Conservation (phyloP, 202 grass and related monocot species). For the Hordeum pubiflorum region DNA sequence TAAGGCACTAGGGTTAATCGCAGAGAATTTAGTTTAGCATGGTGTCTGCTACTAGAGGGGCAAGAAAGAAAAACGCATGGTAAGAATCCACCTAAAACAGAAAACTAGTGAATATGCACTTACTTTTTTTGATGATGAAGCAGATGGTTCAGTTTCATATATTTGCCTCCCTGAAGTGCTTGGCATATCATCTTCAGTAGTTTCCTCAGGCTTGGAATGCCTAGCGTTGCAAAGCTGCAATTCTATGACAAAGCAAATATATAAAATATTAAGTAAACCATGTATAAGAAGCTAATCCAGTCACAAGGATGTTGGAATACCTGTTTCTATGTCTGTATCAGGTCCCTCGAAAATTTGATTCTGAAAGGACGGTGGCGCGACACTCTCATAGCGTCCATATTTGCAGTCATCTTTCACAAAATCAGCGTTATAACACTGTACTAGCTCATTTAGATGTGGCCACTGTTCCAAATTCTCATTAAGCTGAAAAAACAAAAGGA, state of each 20-base stretch:
- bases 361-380: constrained; percentile 51
- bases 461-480: constrained; percentile 96
- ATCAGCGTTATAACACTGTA: constrained; percentile 88
- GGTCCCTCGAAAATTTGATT: constrained; percentile 98
- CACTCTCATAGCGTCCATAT: constrained; percentile 76
- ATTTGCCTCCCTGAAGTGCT: constrained; percentile 93
- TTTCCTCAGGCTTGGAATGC: constrained; percentile 57
- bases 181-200: constrained; percentile 64
- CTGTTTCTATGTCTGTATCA: constrained; percentile 94
- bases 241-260: constrained; percentile 44
- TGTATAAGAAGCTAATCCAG: constrained; percentile 12
- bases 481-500: constrained; percentile 49
- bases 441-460: constrained; percentile 93
- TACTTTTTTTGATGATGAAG: constrained; percentile 57
- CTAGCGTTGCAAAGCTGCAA: constrained; percentile 78
- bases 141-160: constrained; percentile 34
- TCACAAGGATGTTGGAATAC: constrained; percentile 30
- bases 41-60: background rate
- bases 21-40: background rate
- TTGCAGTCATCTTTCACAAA: constrained; percentile 86
- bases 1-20: constrained; percentile 2
- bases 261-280: constrained; percentile 7
- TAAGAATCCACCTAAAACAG: constrained; percentile 13
- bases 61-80: constrained; percentile 1
- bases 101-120: constrained; percentile 26